phyloP scores from a whole-genome alignment of 352 stramenopile species.

The Pythium aquatile region DNA sequence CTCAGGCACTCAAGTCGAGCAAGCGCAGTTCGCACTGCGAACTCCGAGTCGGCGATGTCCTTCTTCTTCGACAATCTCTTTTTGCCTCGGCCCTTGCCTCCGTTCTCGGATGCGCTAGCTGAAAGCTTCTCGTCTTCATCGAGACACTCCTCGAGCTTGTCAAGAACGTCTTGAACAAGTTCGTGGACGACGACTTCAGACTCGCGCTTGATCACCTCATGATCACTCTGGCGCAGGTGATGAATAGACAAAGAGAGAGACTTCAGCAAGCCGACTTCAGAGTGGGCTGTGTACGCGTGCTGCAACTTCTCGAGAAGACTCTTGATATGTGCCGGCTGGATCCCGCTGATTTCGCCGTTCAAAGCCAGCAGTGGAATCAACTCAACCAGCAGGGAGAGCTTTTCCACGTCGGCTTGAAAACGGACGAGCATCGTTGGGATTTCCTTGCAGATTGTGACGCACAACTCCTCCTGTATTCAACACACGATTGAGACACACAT shows the following conservation, averaged over 20 bases:
- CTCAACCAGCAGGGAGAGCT: conserved; percentile 70
- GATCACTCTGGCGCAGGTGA: conserved; percentile 66
- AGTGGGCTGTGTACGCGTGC: conserved; percentile 63
- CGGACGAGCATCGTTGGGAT: conserved; percentile 70
- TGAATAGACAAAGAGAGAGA: conserved; percentile 64
- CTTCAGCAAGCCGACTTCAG: conserved; percentile 68
- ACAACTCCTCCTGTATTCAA: conserved; percentile 63
- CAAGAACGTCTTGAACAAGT: conserved; percentile 63
- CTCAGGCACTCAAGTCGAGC: conserved; percentile 60
- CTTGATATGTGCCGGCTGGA: conserved; percentile 68
- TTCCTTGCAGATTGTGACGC: conserved; percentile 77
- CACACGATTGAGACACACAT: not conserved
- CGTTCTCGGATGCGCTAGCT: conserved; percentile 7
- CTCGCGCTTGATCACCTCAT: conserved; percentile 79
- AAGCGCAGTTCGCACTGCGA: conserved; percentile 58
- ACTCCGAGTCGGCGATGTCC: conserved; percentile 68
- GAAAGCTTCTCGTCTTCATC: conserved; percentile 52
- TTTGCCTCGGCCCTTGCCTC: conserved; percentile 25
- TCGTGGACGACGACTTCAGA: conserved; percentile 74
- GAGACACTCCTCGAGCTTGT: conserved; percentile 54
- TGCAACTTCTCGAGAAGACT: conserved; percentile 76
- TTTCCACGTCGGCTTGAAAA: conserved; percentile 81
- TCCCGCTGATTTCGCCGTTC: conserved; percentile 57
- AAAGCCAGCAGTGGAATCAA: conserved; percentile 73
- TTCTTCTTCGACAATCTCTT: conserved; percentile 32